Evolutionary conservation across 805 yeast genomes (phyloP).

Genomic region (Yamadazyma nakazawae): DNA sequence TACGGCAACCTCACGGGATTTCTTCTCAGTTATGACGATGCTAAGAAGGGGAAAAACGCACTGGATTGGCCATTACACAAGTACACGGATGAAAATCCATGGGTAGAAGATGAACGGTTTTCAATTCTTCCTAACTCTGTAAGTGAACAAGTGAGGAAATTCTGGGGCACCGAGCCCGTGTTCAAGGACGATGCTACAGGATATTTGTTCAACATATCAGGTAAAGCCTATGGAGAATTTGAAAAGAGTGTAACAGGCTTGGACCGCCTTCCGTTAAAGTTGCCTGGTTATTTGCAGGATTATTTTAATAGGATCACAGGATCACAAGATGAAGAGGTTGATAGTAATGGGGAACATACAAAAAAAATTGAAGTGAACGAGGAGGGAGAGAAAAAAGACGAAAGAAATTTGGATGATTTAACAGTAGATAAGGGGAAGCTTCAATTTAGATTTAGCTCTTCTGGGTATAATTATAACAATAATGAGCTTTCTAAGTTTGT

Average conservation of each 20-base stretch:
- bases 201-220: conserved; percentile 35
- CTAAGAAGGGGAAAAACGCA: conserved; percentile 38
- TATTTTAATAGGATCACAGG: conserved; percentile 25
- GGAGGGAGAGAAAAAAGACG: conserved; percentile 18
- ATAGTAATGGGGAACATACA: not conserved
- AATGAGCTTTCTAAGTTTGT: conserved; percentile 16
- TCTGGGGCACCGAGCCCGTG: conserved; percentile 47
- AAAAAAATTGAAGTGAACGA: not conserved
- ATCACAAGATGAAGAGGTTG: conserved; percentile 25
- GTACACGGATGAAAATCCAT: conserved; percentile 38
- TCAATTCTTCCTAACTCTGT: conserved; percentile 61
- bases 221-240: conserved; percentile 33
- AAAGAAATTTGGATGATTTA: conserved; percentile 24
- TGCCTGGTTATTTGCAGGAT: conserved; percentile 30
- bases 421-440: conserved; percentile 26
- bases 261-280: conserved; percentile 15
- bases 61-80: conserved; percentile 59
- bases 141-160: conserved; percentile 41
- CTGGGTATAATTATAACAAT: conserved; percentile 23
- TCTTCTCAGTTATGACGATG: conserved; percentile 61
- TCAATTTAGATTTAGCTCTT: conserved; percentile 19
- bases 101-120: conserved; percentile 46
- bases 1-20: conserved; percentile 76
- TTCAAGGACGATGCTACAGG: conserved; percentile 14
- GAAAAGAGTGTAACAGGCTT: conserved; percentile 4